Evolutionary conservation across 768 basidiomycete species (phyloP).

Genomic region (Suillus spraguei): DNA sequence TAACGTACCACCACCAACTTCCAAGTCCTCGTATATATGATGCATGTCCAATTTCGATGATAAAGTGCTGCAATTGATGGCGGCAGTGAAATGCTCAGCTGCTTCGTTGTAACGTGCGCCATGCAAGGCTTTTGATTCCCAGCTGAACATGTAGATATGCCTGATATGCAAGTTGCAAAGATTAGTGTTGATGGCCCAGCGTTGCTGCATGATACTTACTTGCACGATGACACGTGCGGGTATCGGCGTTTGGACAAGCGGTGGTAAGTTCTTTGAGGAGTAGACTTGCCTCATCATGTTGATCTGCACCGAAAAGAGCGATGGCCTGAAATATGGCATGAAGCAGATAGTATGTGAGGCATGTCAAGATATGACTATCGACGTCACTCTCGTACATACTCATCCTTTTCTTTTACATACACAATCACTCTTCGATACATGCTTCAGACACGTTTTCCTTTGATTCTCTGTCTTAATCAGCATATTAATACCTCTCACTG

Average conservation of each 20-base stretch:
- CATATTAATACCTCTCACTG: no score
- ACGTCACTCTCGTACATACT: no score
- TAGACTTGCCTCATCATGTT: background rate
- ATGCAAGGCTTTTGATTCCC: background rate
- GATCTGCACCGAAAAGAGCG: background rate
- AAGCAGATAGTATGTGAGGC: no score
- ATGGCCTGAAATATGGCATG: background rate
- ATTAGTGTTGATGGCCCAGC: no score
- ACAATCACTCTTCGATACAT: no score
- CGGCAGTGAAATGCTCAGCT: background rate
- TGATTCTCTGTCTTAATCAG: no score
- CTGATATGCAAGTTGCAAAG: background rate
- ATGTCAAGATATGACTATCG: no score
- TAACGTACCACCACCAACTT: background rate
- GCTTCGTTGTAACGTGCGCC: background rate
- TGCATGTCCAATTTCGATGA: background rate
- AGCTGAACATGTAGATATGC: background rate
- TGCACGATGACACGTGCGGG: background rate
- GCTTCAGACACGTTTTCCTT: no score
- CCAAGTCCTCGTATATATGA: background rate
- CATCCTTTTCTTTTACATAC: no score
- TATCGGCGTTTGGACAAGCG: background rate
- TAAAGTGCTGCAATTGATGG: background rate
- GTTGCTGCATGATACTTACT: background rate
- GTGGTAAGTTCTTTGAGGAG: background rate